Conservation (phyloP, 768 basidiomycete genomes). For the Mycena haematopus region DNA sequence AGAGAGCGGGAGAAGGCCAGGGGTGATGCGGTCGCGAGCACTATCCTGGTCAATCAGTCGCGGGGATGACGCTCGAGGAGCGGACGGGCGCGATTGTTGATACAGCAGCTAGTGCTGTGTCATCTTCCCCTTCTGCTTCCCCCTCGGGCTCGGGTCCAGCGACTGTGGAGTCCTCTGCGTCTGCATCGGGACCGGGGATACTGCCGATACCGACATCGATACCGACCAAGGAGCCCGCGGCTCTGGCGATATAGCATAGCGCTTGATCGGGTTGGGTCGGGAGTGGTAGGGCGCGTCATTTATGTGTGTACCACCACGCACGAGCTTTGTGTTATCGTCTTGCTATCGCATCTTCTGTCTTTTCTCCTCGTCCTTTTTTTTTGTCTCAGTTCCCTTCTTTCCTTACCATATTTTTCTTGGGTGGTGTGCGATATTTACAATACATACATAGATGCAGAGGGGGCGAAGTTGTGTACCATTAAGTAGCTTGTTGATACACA, state of each 20-base stretch:
- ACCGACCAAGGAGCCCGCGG: conserved; percentile 19
- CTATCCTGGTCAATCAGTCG: conserved; percentile 25
- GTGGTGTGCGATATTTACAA: conserved; percentile 23
- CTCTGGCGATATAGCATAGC: conserved; percentile 10
- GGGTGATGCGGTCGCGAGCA: conserved; percentile 19
- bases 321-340: conserved; percentile 22
- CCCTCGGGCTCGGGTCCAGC: neutral
- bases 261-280: neutral
- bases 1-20: conserved; percentile 8
- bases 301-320: neutral
- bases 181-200: neutral
- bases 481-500: conserved; percentile 12
- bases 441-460: conserved; percentile 1
- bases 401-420: conserved; percentile 2
- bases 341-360: conserved; percentile 24
- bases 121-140: neutral
- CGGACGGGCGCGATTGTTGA: neutral
- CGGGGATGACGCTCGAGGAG: conserved; percentile 25
- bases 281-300: neutral
- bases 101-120: neutral
- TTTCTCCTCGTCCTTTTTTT: neutral
- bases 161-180: neutral
- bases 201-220: neutral
- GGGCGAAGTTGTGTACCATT: conserved; percentile 13
- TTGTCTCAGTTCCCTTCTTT: neutral